Evolutionary conservation across 805 yeast species (phyloP), one percentile per base, ranked within the genome.

Genomic region (Starmerella roubikii): DNA sequence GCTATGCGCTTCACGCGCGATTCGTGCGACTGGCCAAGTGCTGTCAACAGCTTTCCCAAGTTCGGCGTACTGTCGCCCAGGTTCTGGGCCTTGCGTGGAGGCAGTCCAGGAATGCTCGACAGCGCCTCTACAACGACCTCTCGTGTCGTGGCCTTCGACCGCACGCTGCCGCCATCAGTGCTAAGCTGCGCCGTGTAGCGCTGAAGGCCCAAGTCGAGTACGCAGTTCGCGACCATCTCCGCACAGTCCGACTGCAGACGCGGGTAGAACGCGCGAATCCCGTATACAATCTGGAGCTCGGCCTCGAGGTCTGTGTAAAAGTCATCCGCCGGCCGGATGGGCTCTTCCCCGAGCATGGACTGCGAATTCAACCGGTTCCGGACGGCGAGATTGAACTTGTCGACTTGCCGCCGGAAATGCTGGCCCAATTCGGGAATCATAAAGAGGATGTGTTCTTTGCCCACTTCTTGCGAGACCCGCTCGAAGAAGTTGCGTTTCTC

Each of bases 81-180:
- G 3, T 30, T 16, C 3, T 42, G 21, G 8, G 47, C 47, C 8
- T 44, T 46, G n/a, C 47, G 45, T 5, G 49, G 49, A 2, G 43
- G 42, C 25, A 46, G 36, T 3, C 49, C 49, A 21, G 32, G 48
- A 13, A 46, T 31, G 7, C 32, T 39, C 15, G 41, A 32, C 6
- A 46, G 32, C 3, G 44, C 22, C 34, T 46, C 48, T 11, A 35
- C 31, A 3, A 44, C 25, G 15, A 44, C 28, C n/a, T 44, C 49
- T 13, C 19, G 20, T 8, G 29, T 17, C 3, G 35, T 17, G 11
- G 38, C 11, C 22, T 44, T 46, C 31, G 39, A 37, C 13, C 32
- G 24, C 15, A 46, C 44, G 15, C 25, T 31, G 8, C 45, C 47
- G 15, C 41, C 44, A 2, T 24, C 13, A n/a, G 37, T 24, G n/a